Percentiles rank a stretch among this genome's conserved stretches.
Evolutionary conservation across 2,329 filamentous ascomycete species (phyloP).

Genomic region (Microsporum audouinii): DNA sequence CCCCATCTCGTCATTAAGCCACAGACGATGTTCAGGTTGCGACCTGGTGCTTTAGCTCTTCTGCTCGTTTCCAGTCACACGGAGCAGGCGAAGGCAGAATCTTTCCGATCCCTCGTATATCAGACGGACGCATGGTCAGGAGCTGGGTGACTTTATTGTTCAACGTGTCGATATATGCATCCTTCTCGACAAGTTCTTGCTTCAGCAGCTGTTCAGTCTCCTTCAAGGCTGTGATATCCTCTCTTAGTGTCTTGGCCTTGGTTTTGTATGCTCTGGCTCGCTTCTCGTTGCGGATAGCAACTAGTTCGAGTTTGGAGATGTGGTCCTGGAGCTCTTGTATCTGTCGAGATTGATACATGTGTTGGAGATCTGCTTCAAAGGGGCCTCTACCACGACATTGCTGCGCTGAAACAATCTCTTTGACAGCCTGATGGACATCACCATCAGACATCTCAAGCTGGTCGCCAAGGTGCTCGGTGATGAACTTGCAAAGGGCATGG

Average conservation of each 20-base stretch:
- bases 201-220: constrained; percentile 24
- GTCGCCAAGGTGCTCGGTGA: constrained; percentile 3
- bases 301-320: constrained; percentile 7
- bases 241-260: constrained; percentile 41
- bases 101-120: constrained; percentile 6
- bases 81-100: constrained; percentile 11
- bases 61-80: not conserved
- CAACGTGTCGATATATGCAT: constrained; percentile 22
- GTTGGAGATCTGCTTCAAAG: not conserved
- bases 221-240: constrained; percentile 39
- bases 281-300: constrained; percentile 10
- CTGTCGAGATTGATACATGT: not conserved
- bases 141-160: constrained; percentile 18
- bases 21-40: not conserved
- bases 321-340: constrained; percentile 4
- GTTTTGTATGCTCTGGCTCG: constrained; percentile 31
- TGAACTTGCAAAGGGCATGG: constrained; percentile 10
- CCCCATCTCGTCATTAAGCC: not conserved
- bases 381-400: not conserved
- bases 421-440: not conserved
- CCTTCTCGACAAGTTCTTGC: constrained; percentile 14
- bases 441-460: constrained; percentile 1
- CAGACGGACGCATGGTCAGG: constrained; percentile 12
- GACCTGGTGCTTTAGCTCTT: not conserved
- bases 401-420: constrained; percentile 7